phyloP scores from a whole-genome alignment of 352 stramenopile genomes.

The Phytopythium kandeliae region DNA sequence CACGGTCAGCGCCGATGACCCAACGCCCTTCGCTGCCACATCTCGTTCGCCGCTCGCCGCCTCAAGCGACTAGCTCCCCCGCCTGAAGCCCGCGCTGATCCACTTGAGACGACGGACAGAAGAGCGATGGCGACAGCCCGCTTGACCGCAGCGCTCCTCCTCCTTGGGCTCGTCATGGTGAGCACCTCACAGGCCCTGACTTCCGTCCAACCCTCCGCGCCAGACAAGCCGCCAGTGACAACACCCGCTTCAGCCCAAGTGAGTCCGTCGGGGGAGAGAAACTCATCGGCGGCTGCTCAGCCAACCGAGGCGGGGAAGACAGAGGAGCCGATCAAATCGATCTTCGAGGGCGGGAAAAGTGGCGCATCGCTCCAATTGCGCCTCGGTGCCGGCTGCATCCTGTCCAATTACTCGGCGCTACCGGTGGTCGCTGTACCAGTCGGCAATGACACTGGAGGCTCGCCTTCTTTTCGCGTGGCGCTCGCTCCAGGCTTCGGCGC shows the following conservation, averaged over 20 bases:
- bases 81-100: neutral
- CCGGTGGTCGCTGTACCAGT: constrained; percentile 3
- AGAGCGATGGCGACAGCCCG: neutral
- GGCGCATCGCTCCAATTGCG: constrained; percentile 12
- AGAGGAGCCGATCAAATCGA: too few species aligned
- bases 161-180: too few species aligned
- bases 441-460: neutral
- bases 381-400: constrained; percentile 40
- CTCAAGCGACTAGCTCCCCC: neutral
- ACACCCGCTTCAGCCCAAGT: too few species aligned
- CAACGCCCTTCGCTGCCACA: neutral
- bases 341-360: neutral
- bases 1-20: neutral
- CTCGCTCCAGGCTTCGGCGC: constrained; percentile 38
- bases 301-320: too few species aligned
- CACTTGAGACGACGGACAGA: neutral
- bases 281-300: too few species aligned
- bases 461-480: constrained; percentile 36
- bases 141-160: too few species aligned
- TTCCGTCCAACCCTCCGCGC: too few species aligned
- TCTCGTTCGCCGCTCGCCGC: neutral
- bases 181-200: too few species aligned
- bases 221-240: too few species aligned
- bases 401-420: constrained; percentile 48
- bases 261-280: too few species aligned